Conservation (phyloP, 345 rosid species). For the Trapa bicornis region DNA sequence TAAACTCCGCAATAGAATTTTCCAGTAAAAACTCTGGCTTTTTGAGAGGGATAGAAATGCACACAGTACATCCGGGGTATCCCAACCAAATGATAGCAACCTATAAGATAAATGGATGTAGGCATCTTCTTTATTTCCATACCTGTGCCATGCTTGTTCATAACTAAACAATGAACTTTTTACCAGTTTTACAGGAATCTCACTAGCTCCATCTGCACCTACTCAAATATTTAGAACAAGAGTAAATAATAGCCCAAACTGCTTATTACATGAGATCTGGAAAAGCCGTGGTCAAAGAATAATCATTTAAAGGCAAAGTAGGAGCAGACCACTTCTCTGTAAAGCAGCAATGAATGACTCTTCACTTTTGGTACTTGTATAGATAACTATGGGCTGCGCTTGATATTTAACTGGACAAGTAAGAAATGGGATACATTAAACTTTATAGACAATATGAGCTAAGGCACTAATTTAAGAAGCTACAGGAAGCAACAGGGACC, state of each 20-base stretch:
- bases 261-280: neutral
- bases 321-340: slow-evolving; percentile 53
- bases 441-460: neutral
- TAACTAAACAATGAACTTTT: slow-evolving; percentile 93
- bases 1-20: neutral
- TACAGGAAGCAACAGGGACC: neutral
- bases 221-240: neutral
- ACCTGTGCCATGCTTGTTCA: slow-evolving; percentile 99
- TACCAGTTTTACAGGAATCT: slow-evolving; percentile 62
- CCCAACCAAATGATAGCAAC: neutral
- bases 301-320: slow-evolving; percentile 9
- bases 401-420: slow-evolving; percentile 64
- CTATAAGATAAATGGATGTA: neutral
- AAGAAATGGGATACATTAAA: neutral
- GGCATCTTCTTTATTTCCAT: slow-evolving; percentile 7
- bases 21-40: neutral
- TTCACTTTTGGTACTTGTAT: slow-evolving; percentile 90
- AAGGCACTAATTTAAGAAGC: neutral
- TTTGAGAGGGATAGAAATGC: neutral
- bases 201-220: slow-evolving; percentile 45
- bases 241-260: neutral
- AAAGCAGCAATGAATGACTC: slow-evolving; percentile 74
- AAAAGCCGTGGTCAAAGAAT: neutral
- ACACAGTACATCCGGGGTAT: neutral
- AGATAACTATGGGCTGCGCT: slow-evolving; percentile 61